These are phyloP conservation scores for Hericium rajendrae DNA, from an alignment of 768 basidiomycete genomes.

Conservation along the genomic window DNA sequence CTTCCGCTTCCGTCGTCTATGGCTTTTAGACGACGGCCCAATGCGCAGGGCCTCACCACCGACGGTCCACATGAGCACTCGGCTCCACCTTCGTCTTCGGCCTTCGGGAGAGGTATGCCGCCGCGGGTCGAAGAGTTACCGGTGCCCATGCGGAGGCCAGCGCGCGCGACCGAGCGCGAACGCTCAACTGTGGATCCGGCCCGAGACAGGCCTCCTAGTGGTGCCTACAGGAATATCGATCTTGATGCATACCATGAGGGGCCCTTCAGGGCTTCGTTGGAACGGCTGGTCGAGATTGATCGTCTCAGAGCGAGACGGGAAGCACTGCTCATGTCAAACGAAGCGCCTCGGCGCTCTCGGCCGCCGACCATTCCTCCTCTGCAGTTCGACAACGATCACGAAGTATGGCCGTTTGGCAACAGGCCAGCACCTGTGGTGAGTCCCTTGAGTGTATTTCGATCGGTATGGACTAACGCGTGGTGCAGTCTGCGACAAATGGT, in stretches of 20 bases:
- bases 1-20: neutral
- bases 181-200: neutral
- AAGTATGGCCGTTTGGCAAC: neutral
- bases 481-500: too few relatives aligned
- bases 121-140: neutral
- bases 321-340: conserved; percentile 4
- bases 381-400: conserved; percentile 6
- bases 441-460: too few relatives aligned
- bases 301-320: conserved; percentile 10
- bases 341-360: conserved; percentile 3
- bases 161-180: neutral
- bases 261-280: conserved; percentile 20
- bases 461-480: too few relatives aligned
- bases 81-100: neutral
- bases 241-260: conserved; percentile 19
- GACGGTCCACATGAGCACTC: too few relatives aligned
- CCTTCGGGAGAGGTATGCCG: neutral
- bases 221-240: conserved; percentile 8
- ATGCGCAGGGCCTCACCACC: neutral
- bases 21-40: neutral
- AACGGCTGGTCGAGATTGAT: conserved; percentile 12
- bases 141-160: neutral
- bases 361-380: conserved; percentile 13
- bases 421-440: neutral
- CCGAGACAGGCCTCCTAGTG: neutral